Evolutionary conservation across 176 grass and related monocot genomes (phyloP), one percentile per base, ranked within the genome.

Genomic region (Carex scoparia): DNA sequence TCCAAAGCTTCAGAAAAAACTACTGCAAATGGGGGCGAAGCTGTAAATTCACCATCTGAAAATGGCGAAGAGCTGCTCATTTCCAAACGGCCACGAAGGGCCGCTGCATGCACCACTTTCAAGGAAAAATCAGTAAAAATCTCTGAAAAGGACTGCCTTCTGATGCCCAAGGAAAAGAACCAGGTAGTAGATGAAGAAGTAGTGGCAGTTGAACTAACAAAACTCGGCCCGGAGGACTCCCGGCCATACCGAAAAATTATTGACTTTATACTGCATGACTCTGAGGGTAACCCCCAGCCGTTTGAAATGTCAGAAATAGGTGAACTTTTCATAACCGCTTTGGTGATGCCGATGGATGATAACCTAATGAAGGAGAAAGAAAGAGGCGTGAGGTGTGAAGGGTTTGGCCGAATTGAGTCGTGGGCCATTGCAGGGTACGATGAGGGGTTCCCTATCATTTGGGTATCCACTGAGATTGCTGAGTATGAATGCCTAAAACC

Each of bases 391-490:
- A 91, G 87, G 48, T 99, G 96, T 89, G 90, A 92, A 92, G 93
- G 96, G 86, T 99, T 99, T 94, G 96, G 96, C 15, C 89, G 93
- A 69, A 95, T 99, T 75, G 96, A 99, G 79, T 86, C 87, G 69
- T 99, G 96, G 96, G 81, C 93, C 75, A 92, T 99, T 85, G 94
- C 96, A 71, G 96, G 96, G 82, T 99, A 99, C 90, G 96, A 99
- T 86, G 96, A 99, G 91, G 96, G 93, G 55, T 93, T 68, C 69
- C 85, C 96, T 57, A 84, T 94, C 19, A 86, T 95, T 84, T 99
- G 96, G 96, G 79, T 99, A 40, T 94, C 91, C 79, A 99, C 96
- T 81, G 96, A 99, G 91, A 66, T 88, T 88, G 93, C 93, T 81
- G 96, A 95, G 38, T 99, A 99, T 76, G 96, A 99, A 89, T 99